Percentiles rank a stretch among this genome's conserved stretches.
phyloP scores from a whole-genome alignment of 2,329 filamentous ascomycete species.

The Arthrobotrys conoides region DNA sequence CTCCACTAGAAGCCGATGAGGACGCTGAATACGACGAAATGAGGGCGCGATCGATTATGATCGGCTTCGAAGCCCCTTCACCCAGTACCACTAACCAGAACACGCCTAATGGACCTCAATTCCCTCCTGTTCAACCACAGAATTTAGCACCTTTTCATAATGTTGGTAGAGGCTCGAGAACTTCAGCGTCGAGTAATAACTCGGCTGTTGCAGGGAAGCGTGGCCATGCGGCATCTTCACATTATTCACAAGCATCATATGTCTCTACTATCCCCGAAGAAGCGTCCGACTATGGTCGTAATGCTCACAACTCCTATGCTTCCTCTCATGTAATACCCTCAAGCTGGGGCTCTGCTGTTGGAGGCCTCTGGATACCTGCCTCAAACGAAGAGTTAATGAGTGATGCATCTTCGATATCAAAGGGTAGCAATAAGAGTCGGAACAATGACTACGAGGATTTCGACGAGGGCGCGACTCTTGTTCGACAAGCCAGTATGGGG shows the following conservation, averaged over 20 bases:
- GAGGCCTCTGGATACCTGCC: constrained; percentile 68
- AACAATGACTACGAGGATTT: constrained; percentile 67
- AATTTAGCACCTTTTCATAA: constrained; percentile 61
- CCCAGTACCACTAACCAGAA: constrained; percentile 26
- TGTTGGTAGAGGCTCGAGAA: constrained; percentile 63
- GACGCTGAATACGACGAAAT: constrained; percentile 56
- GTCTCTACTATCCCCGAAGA: constrained; percentile 85
- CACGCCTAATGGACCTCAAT: constrained; percentile 38
- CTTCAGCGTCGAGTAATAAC: constrained; percentile 65
- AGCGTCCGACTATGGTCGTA: constrained; percentile 71
- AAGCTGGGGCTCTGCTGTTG: constrained; percentile 72
- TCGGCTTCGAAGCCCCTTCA: constrained; percentile 51
- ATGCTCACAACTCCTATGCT: constrained; percentile 74
- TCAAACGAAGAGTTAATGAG: constrained; percentile 66
- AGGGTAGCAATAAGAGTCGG: constrained; percentile 51
- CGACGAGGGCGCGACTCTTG: constrained; percentile 67
- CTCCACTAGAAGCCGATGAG: constrained; percentile 56
- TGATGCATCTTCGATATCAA: constrained; percentile 65
- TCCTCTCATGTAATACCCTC: constrained; percentile 81
- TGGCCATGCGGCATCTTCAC: constrained; percentile 66
- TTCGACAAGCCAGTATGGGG: constrained; percentile 75
- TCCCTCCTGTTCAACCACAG: constrained; percentile 63
- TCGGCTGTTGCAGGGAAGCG: constrained; percentile 66
- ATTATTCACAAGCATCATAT: constrained; percentile 74
- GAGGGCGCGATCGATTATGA: constrained; percentile 55